These are phyloP conservation scores for Canavalia gladiata DNA, from an alignment of 306 rosid species.

Conservation along the genomic window DNA sequence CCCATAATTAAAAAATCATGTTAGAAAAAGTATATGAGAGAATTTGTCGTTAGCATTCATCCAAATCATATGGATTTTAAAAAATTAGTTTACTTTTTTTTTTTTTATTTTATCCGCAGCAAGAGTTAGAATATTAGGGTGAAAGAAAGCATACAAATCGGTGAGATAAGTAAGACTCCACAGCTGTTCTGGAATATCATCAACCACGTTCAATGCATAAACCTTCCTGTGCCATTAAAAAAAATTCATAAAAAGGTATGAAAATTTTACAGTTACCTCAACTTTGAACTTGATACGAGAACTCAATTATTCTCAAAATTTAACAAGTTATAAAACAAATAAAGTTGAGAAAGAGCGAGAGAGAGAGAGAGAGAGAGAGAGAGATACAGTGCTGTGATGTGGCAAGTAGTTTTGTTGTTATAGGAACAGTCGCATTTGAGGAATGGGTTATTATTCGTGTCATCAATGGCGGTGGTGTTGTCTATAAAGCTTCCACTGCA, in stretches of 20 bases:
- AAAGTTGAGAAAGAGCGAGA: background rate
- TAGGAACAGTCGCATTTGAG: conserved; percentile 73
- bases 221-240: conserved; percentile 65
- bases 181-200: conserved; percentile 74
- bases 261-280: background rate
- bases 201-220: conserved; percentile 53
- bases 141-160: conserved; percentile 66
- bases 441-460: conserved; percentile 48
- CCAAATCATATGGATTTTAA: too few species aligned
- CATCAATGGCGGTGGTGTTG: conserved; percentile 18
- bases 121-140: background rate
- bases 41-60: too few species aligned
- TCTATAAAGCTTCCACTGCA: conserved; percentile 75
- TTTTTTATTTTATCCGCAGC: background rate
- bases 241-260: background rate
- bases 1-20: too few species aligned
- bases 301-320: background rate
- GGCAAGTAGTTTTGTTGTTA: conserved; percentile 59
- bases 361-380: too few species aligned
- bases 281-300: background rate
- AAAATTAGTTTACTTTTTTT: too few species aligned
- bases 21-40: too few species aligned
- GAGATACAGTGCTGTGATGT: conserved; percentile 64
- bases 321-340: background rate
- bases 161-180: conserved; percentile 76